Percentiles rank a stretch among this genome's conserved stretches.
phyloP scores from a whole-genome alignment of 106 monocot species.

The Posidonia australis region DNA sequence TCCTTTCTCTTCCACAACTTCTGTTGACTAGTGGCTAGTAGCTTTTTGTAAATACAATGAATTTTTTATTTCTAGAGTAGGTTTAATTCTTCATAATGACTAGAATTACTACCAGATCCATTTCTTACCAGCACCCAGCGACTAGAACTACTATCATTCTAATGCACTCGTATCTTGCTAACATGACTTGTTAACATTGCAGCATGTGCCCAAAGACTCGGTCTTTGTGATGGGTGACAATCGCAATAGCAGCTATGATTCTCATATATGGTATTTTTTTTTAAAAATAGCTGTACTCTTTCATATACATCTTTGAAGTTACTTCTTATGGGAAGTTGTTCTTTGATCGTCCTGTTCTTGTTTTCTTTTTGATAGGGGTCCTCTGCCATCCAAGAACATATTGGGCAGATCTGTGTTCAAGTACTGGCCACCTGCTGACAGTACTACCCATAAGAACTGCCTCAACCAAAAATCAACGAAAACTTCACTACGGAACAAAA shows the following conservation, averaged over 20 bases:
- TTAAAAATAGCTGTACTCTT: not conserved
- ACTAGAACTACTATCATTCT: too few species aligned
- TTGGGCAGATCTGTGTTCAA: conserved; percentile 80
- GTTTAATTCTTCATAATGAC: too few species aligned
- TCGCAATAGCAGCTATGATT: conserved; percentile 89
- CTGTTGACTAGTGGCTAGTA: too few species aligned
- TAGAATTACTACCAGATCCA: too few species aligned
- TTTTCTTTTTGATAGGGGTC: conserved; percentile 43
- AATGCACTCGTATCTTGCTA: not conserved
- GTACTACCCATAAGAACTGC: conserved; percentile 24
- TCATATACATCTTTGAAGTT: too few species aligned
- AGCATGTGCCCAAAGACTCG: conserved; percentile 60
- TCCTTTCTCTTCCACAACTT: too few species aligned
- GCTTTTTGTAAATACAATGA: too few species aligned
- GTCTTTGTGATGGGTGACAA: conserved; percentile 96
- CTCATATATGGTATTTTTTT: conserved; percentile 66
- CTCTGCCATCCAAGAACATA: conserved; percentile 77
- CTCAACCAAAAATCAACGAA: not conserved
- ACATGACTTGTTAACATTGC: conserved; percentile 4
- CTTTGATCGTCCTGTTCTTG: not conserved
- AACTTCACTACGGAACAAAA: not conserved
- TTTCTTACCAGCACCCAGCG: too few species aligned
- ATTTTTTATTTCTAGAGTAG: too few species aligned
- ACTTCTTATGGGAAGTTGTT: not conserved
- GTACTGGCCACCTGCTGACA: conserved; percentile 70